Evolutionary conservation across 345 rosid species (phyloP).

Genomic region (Gossypium herbaceum): DNA sequence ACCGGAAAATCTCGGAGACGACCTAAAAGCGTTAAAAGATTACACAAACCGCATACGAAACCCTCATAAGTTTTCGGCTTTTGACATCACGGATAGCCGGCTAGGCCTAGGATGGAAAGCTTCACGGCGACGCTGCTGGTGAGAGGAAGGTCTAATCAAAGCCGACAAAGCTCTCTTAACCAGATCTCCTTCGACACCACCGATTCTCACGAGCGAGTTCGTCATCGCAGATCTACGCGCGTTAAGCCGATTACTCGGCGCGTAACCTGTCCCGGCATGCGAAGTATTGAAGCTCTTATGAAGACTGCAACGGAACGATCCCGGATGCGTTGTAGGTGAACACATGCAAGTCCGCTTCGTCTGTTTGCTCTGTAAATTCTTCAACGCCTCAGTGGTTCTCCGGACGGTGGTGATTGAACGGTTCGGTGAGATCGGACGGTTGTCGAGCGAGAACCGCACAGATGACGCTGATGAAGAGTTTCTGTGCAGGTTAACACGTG

Average conservation of each 20-base stretch:
- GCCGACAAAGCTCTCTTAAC: constrained; percentile 51
- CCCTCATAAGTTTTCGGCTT: constrained; percentile 29
- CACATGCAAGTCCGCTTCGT: constrained; percentile 56
- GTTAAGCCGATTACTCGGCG: constrained; percentile 47
- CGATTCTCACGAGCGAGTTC: constrained; percentile 67
- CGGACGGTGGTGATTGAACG: constrained; percentile 42
- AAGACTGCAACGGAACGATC: constrained; percentile 76
- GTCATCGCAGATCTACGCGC: constrained; percentile 72
- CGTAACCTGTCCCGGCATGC: constrained; percentile 18
- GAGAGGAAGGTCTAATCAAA: constrained; percentile 52
- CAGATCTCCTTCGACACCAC: constrained; percentile 64
- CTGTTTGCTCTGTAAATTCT: constrained; percentile 24
- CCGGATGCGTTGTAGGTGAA: constrained; percentile 73
- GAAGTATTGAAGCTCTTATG: constrained; percentile 37
- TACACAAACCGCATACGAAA: not conserved
- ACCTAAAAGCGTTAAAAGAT: not conserved
- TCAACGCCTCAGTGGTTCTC: constrained; percentile 24
- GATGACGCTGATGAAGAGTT: constrained; percentile 29
- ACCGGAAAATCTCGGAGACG: not conserved
- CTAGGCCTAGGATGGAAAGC: constrained; percentile 70
- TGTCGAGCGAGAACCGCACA: constrained; percentile 34
- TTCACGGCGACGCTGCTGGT: constrained; percentile 43
- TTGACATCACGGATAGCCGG: constrained; percentile 50
- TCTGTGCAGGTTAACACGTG: constrained; percentile 38
- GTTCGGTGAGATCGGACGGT: constrained; percentile 45